phyloP scores from a whole-genome alignment of 2,329 filamentous ascomycete genomes.

The Xylariaceae sp. region DNA sequence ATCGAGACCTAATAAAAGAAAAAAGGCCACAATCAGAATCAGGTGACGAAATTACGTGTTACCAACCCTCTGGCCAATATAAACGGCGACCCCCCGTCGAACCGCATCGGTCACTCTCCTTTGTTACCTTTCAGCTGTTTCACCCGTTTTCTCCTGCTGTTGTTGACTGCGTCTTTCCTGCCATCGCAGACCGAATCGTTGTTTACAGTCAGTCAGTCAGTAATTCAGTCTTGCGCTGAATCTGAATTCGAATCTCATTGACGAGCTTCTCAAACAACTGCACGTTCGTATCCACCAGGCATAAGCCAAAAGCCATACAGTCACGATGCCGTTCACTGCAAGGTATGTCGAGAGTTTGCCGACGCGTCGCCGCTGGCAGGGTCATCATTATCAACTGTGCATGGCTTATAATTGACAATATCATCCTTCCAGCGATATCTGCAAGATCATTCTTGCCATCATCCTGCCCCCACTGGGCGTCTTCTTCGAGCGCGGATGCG shows the following conservation, averaged over 20 bases:
- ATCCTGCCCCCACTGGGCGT: constrained; percentile 74
- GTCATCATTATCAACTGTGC: neutral
- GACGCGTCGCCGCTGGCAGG: neutral
- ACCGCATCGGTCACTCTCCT: neutral
- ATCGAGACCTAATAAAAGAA: neutral
- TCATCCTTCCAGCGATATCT: constrained; percentile 42
- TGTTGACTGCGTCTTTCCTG: neutral
- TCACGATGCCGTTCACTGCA: constrained; percentile 52
- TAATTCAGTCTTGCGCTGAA: neutral
- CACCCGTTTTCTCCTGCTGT: neutral
- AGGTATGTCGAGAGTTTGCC: constrained; percentile 40
- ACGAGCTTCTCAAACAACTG: neutral
- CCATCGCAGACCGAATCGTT: neutral
- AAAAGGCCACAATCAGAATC: neutral
- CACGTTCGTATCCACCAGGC: neutral
- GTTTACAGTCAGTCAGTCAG: neutral
- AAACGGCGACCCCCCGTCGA: neutral
- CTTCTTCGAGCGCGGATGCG: constrained; percentile 76
- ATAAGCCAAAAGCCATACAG: neutral
- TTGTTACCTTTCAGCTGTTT: neutral
- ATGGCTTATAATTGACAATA: neutral
- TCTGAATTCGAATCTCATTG: neutral
- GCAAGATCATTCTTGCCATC: constrained; percentile 70
- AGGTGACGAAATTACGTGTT: neutral
- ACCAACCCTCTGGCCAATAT: neutral